Evolutionary conservation across 1,284 basidiomycete species (phyloP), one percentile per base, ranked within the genome.

Genomic region (Caloboletus firmus): DNA sequence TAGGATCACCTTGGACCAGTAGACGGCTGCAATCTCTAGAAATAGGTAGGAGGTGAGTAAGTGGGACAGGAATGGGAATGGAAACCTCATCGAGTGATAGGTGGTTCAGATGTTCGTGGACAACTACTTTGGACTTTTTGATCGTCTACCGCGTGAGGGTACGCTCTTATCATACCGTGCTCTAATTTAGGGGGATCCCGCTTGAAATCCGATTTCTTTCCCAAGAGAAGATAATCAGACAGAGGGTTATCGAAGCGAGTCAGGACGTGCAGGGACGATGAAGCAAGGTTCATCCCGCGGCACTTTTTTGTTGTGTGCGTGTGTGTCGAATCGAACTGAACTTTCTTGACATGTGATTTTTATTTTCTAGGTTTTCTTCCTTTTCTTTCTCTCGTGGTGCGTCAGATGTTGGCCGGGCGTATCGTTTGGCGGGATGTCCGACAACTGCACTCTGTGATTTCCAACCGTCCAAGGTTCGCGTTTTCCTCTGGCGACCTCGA

Each of bases 81-180:
- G 44, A 46, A 45, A 56, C 57, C 48, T 52, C 43, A 31, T 51
- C 20, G 47, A 62, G 62, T 43, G 57, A 55, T 55, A 51, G 20
- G 35, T 37, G 34, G 45, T 32, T 15, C 30, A 32, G 26, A 26
- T 8, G 45, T 32, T 32, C n/a, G 22, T 48, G 30, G 28, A 34
- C 11, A 3, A 35, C 42, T n/a, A n/a, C n/a, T n/a, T n/a, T n/a
- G n/a, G 34, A 45, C 10, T 22, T 9, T 4, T 24, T 22, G 28
- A 52, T 52, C 45, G 52, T 58, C 50, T 40, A 48, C 57, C 56
- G 52, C 59, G 64, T 57, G 54, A 60, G 34, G 28, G 15, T 35
- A 47, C 12, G 11, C 20, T 18, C 26, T 20, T 59, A 44, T 60
- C 57, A 15, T 30, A 8, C 12, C 37, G 6, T 40, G 20, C 18